phyloP scores from a whole-genome alignment of 345 rosid species.

The Salix arbutifolia region DNA sequence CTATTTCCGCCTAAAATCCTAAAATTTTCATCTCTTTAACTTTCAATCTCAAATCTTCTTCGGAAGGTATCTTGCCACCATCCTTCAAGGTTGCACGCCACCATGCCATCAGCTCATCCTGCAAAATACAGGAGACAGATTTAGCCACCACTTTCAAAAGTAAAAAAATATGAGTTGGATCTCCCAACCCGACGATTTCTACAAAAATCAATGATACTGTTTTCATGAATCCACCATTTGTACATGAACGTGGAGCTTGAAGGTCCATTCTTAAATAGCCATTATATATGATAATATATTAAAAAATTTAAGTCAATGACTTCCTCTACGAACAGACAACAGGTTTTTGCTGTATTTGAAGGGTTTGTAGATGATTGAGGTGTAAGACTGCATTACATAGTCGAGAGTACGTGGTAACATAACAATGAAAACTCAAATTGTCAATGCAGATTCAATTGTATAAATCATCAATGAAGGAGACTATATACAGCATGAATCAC shows the following conservation, averaged over 20 bases:
- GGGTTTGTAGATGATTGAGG: background rate
- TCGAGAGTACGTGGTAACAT: background rate
- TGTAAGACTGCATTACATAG: background rate
- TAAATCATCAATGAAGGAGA: background rate
- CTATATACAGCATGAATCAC: background rate
- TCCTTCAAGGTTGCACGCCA: constrained; percentile 34
- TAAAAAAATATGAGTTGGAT: background rate
- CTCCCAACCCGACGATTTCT: too few species aligned
- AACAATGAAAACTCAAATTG: background rate
- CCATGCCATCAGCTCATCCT: constrained; percentile 93
- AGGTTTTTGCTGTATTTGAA: background rate
- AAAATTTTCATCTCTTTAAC: constrained; percentile 52
- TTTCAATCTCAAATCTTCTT: constrained; percentile 54
- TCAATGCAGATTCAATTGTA: background rate
- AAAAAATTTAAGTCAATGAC: background rate
- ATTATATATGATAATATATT: background rate
- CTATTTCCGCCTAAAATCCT: constrained; percentile 30
- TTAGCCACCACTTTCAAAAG: background rate
- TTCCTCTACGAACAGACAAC: background rate
- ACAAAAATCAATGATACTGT: too few species aligned
- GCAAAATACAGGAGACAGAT: constrained; percentile 8
- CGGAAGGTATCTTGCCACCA: constrained; percentile 41
- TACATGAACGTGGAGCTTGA: background rate
- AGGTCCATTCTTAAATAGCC: background rate
- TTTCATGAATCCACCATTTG: too few species aligned